Percentiles rank a stretch among this genome's conserved stretches.
phyloP scores from a whole-genome alignment of 495 filamentous ascomycete species.

The Tetracladium setigerum region DNA sequence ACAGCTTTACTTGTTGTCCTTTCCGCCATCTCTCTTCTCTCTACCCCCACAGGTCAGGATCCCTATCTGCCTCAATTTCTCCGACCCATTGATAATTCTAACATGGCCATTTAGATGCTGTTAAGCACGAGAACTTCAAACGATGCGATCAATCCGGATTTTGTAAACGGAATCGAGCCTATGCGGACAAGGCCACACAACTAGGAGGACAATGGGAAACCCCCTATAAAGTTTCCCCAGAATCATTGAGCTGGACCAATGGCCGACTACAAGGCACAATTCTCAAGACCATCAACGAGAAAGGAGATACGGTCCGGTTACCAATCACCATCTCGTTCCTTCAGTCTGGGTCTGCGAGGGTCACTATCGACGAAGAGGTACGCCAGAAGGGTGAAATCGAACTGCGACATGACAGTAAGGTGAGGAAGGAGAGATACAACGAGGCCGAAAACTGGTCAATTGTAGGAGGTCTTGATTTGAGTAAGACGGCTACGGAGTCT shows the following conservation, averaged over 20 bases:
- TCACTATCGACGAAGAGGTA: constrained; percentile 85
- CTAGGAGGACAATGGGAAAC: constrained; percentile 62
- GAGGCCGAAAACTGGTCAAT: constrained; percentile 82
- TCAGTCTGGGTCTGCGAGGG: constrained; percentile 77
- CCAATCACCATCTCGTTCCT: constrained; percentile 84
- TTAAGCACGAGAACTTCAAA: constrained; percentile 96
- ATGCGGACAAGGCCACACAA: constrained; percentile 66
- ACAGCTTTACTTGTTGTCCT: constrained; percentile 43
- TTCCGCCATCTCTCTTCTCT: constrained; percentile 33
- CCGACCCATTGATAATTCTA: background rate
- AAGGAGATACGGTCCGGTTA: constrained; percentile 58
- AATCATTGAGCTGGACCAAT: constrained; percentile 66
- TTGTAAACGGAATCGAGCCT: constrained; percentile 87
- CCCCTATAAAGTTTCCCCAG: constrained; percentile 69
- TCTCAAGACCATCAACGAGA: constrained; percentile 59
- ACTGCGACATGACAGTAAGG: constrained; percentile 74
- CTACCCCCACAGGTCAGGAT: constrained; percentile 43
- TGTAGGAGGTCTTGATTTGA: constrained; percentile 67
- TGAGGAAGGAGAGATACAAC: constrained; percentile 87
- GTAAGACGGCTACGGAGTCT: constrained; percentile 52
- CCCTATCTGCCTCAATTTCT: background rate
- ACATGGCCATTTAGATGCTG: constrained; percentile 46
- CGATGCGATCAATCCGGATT: constrained; percentile 92
- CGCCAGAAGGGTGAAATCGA: constrained; percentile 84
- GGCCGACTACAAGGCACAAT: constrained; percentile 74